phyloP scores from a whole-genome alignment of 169 alveolate species.

The Babesia sp. region DNA sequence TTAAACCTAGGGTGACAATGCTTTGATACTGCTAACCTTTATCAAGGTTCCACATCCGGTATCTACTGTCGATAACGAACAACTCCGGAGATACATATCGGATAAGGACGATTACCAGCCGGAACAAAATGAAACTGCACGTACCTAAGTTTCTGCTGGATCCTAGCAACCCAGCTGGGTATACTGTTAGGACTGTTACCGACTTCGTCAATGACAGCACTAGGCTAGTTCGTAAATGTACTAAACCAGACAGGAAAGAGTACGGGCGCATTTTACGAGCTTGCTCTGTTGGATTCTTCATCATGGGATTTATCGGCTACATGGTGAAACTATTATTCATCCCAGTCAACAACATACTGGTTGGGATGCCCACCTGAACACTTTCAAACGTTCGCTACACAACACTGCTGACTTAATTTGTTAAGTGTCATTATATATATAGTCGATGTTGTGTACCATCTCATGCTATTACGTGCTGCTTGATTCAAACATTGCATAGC shows the following conservation, averaged over 20 bases:
- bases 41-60: neutral
- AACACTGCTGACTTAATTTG: no score
- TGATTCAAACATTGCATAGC: no score
- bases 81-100: neutral
- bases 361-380: slow-evolving; percentile 71
- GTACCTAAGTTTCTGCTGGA: slow-evolving; percentile 75
- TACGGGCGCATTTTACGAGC: slow-evolving; percentile 80
- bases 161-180: slow-evolving; percentile 81
- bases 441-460: no score
- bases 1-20: neutral
- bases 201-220: slow-evolving; percentile 88
- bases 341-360: slow-evolving; percentile 92
- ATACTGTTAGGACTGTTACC: slow-evolving; percentile 74
- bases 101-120: neutral
- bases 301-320: slow-evolving; percentile 95
- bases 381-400: neutral
- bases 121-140: slow-evolving; percentile 55
- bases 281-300: slow-evolving; percentile 92
- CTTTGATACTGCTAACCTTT: neutral
- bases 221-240: slow-evolving; percentile 90
- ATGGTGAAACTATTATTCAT: slow-evolving; percentile 91
- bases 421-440: no score
- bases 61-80: slow-evolving; percentile 9
- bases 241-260: slow-evolving; percentile 93
- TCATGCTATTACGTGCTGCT: no score